Base-by-base conservation (phyloP, 129 eudicot species). In the Kitagawia praeruptora region DNA sequence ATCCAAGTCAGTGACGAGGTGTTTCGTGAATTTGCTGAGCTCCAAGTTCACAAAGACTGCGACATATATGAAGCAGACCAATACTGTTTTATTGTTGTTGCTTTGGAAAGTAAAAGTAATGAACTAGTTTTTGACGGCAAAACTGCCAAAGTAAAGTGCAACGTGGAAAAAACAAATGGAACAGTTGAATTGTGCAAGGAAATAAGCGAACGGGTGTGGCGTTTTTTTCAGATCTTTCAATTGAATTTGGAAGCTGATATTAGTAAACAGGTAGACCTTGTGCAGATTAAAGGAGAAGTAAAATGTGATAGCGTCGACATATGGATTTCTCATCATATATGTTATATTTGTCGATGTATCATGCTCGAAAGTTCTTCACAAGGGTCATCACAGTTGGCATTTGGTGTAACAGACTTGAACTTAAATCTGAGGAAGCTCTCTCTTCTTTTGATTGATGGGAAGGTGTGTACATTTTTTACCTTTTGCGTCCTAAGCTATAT, bases 361-460 rank as follows among this genome's bases (percentile, higher is more conserved):
- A 74, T 80, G 51, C 85, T 87, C 48, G 84, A 76, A 77, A 70
- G 64, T 78, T 86, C 99, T 49, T 85, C 82, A 81, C 61, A 83
- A 2, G 87, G 77, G 78, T 74, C 92, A 80, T 75, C 89, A 51
- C 85, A 80, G 40, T 46, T 77, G 64, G 56, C 83, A 61, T 69
- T 83, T 74, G 80, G 80, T 19, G 51, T 64, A 58, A 48, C 86
- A 54, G 89, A 92, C 81, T 72, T 90, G 21, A 84, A 58, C 13
- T 42, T 90, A 75, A 85, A 84, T 78, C 83, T 95, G 44, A 78
- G 86, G 80, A 96, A 88, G 83, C 75, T 87, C 70, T 90, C 99
- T 45, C 77, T 96, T 81, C 90, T 90, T 77, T 82, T 96, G 80
- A 90, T 89, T 6, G 98, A 96, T 86, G 89, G 89, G 80, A 92